Evolutionary conservation across 371 early-diverging fungal genomes (phyloP).

Genomic region (Mortierella sp.): DNA sequence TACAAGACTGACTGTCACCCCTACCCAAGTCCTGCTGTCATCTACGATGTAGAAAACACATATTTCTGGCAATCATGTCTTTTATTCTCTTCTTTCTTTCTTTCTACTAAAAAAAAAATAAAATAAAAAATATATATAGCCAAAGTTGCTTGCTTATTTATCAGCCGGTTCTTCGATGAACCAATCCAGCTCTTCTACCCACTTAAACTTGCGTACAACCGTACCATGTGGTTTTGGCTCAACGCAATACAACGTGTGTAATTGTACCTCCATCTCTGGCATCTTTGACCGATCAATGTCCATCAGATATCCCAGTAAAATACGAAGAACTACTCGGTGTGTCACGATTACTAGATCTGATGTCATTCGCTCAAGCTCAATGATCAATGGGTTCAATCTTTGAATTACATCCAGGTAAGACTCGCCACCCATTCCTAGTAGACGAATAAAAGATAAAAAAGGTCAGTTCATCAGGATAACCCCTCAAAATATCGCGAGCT

Average conservation of each 20-base stretch:
- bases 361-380: constrained; percentile 88
- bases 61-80: no score
- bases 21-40: no score
- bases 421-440: constrained; percentile 78
- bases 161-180: constrained; percentile 52
- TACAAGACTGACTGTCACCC: no score
- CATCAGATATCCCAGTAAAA: constrained; percentile 80
- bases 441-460: background rate
- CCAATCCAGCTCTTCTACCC: constrained; percentile 64
- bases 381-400: constrained; percentile 82
- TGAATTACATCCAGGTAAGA: constrained; percentile 89
- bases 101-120: no score
- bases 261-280: constrained; percentile 68
- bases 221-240: constrained; percentile 88
- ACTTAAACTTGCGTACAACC: constrained; percentile 68
- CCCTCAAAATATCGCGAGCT: no score
- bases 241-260: constrained; percentile 73
- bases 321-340: constrained; percentile 80
- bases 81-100: no score
- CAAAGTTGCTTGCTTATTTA: background rate
- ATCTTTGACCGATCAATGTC: constrained; percentile 80
- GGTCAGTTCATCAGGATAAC: background rate
- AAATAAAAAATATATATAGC: no score
- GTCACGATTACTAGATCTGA: constrained; percentile 82
- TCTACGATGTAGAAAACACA: no score